Conservation (phyloP, 1,284 basidiomycete species). For the Ganoderma lucidum region DNA sequence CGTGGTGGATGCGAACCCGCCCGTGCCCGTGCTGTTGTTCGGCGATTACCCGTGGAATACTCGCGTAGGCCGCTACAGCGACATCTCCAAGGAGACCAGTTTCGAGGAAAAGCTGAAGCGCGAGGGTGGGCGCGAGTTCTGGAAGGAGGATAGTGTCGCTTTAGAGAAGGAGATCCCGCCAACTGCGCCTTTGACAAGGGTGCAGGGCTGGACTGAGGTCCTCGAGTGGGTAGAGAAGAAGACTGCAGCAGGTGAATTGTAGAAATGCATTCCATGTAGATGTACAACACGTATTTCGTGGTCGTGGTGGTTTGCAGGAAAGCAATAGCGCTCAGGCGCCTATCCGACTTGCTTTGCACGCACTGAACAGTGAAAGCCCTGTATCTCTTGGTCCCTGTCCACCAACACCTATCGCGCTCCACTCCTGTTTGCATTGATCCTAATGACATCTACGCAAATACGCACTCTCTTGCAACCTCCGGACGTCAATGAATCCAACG, state of each 20-base stretch:
- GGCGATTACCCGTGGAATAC: constrained; percentile 83
- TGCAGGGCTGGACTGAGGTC: constrained; percentile 64
- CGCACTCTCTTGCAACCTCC: constrained; percentile 58
- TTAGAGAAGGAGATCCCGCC: constrained; percentile 46
- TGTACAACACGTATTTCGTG: background rate
- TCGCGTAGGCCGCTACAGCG: constrained; percentile 52
- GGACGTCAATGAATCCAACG: constrained; percentile 48
- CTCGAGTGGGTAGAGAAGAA: constrained; percentile 54
- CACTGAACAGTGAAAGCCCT: background rate
- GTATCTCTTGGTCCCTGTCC: background rate
- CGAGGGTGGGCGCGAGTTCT: constrained; percentile 59
- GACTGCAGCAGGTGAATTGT: constrained; percentile 38
- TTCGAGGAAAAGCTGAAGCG: constrained; percentile 64
- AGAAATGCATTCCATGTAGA: background rate
- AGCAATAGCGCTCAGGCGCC: background rate
- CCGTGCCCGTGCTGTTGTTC: constrained; percentile 72
- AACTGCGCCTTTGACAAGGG: constrained; percentile 54
- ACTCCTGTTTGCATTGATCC: background rate
- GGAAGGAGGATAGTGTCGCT: constrained; percentile 58
- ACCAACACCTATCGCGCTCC: background rate
- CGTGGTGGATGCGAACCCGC: constrained; percentile 45
- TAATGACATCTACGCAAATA: constrained; percentile 63
- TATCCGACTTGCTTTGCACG: no score
- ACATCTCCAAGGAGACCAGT: constrained; percentile 61
- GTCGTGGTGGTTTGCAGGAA: background rate